A percentile compares a stretch with the other conserved stretches of the same genome.
These are phyloP conservation scores for Aciculoconidium aculeatum DNA, from an alignment of 805 yeast genomes.

Conservation along the genomic window DNA sequence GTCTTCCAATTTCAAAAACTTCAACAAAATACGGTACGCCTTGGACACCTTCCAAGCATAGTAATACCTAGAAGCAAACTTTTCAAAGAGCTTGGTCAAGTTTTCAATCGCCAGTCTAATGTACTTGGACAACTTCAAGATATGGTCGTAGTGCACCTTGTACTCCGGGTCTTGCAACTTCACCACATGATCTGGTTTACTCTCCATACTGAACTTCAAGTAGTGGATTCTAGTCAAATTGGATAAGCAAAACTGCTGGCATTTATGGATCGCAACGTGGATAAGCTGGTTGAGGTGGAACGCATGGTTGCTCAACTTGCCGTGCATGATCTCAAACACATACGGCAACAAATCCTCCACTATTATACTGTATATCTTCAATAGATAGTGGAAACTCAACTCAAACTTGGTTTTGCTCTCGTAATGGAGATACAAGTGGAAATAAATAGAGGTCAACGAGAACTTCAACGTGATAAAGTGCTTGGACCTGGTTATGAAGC, in stretches of 20 bases:
- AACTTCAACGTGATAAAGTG: slow-evolving; percentile 10
- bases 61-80: slow-evolving; percentile 8
- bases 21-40: slow-evolving; percentile 38
- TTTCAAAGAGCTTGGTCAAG: slow-evolving; percentile 8
- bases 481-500: slow-evolving; percentile 8
- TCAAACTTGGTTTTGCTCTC: slow-evolving; percentile 8
- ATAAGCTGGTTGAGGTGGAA: slow-evolving; percentile 7
- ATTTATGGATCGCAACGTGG: slow-evolving; percentile 8
- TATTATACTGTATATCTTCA: slow-evolving; percentile 7
- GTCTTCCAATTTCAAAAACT: slow-evolving; percentile 23
- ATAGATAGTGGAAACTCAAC: slow-evolving; percentile 6
- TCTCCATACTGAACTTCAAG: slow-evolving; percentile 10
- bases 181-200: slow-evolving; percentile 8
- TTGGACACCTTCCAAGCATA: slow-evolving; percentile 14
- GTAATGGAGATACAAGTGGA: slow-evolving; percentile 10
- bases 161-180: slow-evolving; percentile 9
- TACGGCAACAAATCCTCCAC: slow-evolving; percentile 10
- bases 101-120: slow-evolving; percentile 7
- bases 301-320: slow-evolving; percentile 7
- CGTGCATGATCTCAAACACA: slow-evolving; percentile 9
- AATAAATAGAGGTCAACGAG: slow-evolving; percentile 8
- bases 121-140: slow-evolving; percentile 6
- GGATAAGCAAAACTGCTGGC: slow-evolving; percentile 13
- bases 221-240: slow-evolving; percentile 15
- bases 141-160: slow-evolving; percentile 7